These are phyloP conservation scores for Wickerhamomyces bovis DNA, from an alignment of 805 yeast genomes.

Conservation along the genomic window DNA sequence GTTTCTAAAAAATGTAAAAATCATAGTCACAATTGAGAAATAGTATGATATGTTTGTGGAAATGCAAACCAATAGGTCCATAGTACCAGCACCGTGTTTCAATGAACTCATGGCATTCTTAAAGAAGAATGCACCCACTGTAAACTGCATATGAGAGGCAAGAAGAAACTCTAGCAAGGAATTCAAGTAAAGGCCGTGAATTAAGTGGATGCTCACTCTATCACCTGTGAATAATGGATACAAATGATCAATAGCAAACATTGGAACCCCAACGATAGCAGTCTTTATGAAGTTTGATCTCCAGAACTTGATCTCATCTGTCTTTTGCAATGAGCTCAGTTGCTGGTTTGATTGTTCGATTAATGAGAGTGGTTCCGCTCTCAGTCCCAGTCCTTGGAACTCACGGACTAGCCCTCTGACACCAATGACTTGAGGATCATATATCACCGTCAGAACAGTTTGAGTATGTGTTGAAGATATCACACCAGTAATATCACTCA, in stretches of 20 bases:
- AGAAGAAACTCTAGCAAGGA: slow-evolving; percentile 54
- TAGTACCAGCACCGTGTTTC: slow-evolving; percentile 67
- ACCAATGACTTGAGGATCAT: slow-evolving; percentile 48
- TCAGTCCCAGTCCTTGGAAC: slow-evolving; percentile 14
- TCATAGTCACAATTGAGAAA: slow-evolving; percentile 64
- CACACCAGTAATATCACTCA: slow-evolving; percentile 9
- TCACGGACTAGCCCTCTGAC: slow-evolving; percentile 54
- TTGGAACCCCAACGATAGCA: slow-evolving; percentile 55
- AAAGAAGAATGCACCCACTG: slow-evolving; percentile 64
- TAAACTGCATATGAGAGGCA: slow-evolving; percentile 52
- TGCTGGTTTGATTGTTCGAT: slow-evolving; percentile 59
- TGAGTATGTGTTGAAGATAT: slow-evolving; percentile 1
- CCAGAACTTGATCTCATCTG: slow-evolving; percentile 74
- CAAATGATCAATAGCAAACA: slow-evolving; percentile 44
- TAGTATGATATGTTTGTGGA: slow-evolving; percentile 75
- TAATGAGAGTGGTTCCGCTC: slow-evolving; percentile 39
- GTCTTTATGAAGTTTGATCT: slow-evolving; percentile 46
- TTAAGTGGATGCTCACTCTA: slow-evolving; percentile 25
- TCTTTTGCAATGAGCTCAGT: slow-evolving; percentile 57
- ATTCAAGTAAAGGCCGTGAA: slow-evolving; percentile 58
- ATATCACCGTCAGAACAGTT: slow-evolving; percentile 31
- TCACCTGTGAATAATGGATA: slow-evolving; percentile 34
- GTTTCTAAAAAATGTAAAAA: slow-evolving; percentile 40
- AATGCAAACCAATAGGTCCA: slow-evolving; percentile 85
- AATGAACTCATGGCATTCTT: slow-evolving; percentile 59